Base-by-base conservation (phyloP, 805 yeast genomes). In the Nakazawaea molendinolei region DNA sequence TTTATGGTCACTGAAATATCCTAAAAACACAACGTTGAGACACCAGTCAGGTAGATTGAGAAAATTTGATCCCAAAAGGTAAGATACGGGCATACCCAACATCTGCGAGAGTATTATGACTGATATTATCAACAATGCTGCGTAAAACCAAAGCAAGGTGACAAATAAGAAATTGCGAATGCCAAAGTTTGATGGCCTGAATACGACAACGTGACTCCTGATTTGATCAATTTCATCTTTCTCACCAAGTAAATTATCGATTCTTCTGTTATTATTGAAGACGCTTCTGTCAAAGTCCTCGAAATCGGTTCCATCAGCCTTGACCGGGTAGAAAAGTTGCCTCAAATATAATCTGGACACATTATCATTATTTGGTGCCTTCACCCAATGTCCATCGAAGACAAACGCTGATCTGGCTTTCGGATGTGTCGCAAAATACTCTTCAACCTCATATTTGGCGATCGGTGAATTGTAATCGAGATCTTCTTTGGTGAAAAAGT, bases 301-400 rank as follows among this genome's bases (percentile, higher is more conserved):
- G 27, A 82, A 55, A 10, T 82, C 66, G 33, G 71, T 65, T 53
- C 89, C 95, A 45, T 78, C 81, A 46, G 76, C 79, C 1, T 95
- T 84, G 2, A 90, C 97, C 0, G 86, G 75, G 1, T 84, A 80
- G 60, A 92, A 92, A 39, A 87, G 58, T 31, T 73, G 70, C 46
- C 73, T 75, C 22, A 79, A 72, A 44, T 67, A 76, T 32, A 69
- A 71, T 39, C 86, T 63, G 0, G 90, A 74, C 15, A 81, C 77
- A 12, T 78, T 79, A 52, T 89, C 97, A 44, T 73, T 73, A 40
- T 76, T 80, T 1, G 98, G 98, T 1, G 87, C 98, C 39, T 97
- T 74, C 23, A 89, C 75, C 49, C 74, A 81, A 31, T 65, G 63
- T 3, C 98, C 98, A 54, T 85, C 81, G 0, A 89, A 89, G 6